Conservation (phyloP, 75 land plant genomes). For the Gnetum montanum region DNA sequence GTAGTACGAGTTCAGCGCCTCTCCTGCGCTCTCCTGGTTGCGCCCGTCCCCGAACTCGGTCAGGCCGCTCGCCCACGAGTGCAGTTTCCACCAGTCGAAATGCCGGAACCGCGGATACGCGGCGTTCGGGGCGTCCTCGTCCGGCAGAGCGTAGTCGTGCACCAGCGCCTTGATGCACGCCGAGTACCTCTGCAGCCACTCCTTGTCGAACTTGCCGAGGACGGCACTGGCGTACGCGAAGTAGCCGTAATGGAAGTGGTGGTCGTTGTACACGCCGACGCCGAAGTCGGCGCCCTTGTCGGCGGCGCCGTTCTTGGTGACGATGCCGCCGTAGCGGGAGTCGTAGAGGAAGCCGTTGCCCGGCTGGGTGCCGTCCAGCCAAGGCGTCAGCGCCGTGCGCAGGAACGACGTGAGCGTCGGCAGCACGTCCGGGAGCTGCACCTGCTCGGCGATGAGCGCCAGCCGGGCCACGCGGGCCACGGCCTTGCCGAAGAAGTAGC, state of each 20-base stretch:
- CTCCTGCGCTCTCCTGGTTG: conserved; percentile 96
- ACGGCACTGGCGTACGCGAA: conserved; percentile 82
- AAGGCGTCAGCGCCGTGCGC: conserved; percentile 57
- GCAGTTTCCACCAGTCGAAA: conserved; percentile 80
- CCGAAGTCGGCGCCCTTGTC: conserved; percentile 87
- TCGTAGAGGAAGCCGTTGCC: conserved; percentile 73
- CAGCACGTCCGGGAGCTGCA: conserved; percentile 28
- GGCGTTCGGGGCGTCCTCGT: conserved; percentile 9
- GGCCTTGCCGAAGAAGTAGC: conserved; percentile 80
- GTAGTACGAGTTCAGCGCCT: conserved; percentile 87
- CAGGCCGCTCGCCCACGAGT: conserved; percentile 96
- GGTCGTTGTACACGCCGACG: conserved; percentile 79
- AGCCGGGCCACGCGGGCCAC: conserved; percentile 78
- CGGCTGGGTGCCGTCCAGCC: conserved; percentile 69
- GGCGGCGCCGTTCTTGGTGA: conserved; percentile 40
- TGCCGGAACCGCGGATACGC: conserved; percentile 56
- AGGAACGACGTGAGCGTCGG: conserved; percentile 35
- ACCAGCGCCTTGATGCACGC: conserved; percentile 67
- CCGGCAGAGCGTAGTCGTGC: conserved; percentile 77
- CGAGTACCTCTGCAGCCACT: conserved; percentile 59
- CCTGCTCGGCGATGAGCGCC: conserved; percentile 83
- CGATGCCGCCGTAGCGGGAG: conserved; percentile 74
- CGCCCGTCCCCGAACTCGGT: conserved; percentile 88
- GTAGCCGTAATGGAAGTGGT: conserved; percentile 86
- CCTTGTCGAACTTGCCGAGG: conserved; percentile 65